phyloP scores from a whole-genome alignment of 2,329 filamentous ascomycete genomes.

The Cladorrhinum sp. region DNA sequence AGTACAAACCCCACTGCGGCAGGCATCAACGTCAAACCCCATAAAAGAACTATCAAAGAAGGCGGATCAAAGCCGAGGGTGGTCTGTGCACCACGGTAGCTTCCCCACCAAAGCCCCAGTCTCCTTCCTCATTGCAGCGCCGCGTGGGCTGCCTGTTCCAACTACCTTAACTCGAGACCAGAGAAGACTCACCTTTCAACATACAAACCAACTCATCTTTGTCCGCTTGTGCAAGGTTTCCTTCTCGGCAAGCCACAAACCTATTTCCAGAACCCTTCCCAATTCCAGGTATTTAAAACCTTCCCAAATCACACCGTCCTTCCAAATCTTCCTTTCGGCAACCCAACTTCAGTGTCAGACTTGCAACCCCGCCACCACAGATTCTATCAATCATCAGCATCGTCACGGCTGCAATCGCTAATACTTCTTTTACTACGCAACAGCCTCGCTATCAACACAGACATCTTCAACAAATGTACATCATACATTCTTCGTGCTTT shows the following conservation, averaged over 20 bases:
- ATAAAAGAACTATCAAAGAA: background rate
- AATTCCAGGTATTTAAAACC: background rate
- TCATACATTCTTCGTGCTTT: background rate
- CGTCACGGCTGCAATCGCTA: background rate
- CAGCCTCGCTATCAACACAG: constrained; percentile 24
- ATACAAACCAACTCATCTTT: background rate
- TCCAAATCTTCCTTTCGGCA: background rate
- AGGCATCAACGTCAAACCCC: background rate
- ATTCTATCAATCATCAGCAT: background rate
- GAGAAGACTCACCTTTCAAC: background rate
- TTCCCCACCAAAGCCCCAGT: background rate
- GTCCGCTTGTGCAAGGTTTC: background rate
- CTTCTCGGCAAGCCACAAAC: background rate
- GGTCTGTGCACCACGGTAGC: background rate
- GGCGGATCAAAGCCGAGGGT: background rate
- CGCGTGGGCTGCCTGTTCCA: background rate
- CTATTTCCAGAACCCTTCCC: background rate
- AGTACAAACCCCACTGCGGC: background rate
- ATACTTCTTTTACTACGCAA: constrained; percentile 34
- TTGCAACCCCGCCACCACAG: background rate
- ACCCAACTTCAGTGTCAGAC: background rate
- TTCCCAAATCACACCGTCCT: background rate
- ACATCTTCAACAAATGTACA: background rate
- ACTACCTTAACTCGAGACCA: background rate
- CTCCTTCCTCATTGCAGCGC: background rate